Evolutionary conservation across 2,329 filamentous ascomycete genomes (phyloP).

Genomic region (Pseudocercospora fuligena): DNA sequence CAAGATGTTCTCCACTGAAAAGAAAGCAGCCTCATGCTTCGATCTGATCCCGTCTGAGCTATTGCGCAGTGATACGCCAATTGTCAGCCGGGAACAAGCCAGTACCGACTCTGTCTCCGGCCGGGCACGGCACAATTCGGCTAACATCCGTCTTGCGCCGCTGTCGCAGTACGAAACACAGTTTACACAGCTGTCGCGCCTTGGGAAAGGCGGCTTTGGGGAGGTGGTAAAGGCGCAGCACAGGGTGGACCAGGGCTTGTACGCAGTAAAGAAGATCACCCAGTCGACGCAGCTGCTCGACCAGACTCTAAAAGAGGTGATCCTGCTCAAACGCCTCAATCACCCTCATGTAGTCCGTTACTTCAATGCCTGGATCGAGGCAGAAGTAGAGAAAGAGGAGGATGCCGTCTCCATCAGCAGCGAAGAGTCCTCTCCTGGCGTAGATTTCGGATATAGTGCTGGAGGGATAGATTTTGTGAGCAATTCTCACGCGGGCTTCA

Average conservation of each 20-base stretch:
- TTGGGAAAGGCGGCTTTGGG: slow-evolving; percentile 94
- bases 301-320: slow-evolving; percentile 82
- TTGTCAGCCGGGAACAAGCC: slow-evolving; percentile 34
- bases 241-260: slow-evolving; percentile 89
- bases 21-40: slow-evolving; percentile 84
- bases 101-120: slow-evolving; percentile 33
- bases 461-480: slow-evolving; percentile 92
- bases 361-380: slow-evolving; percentile 93
- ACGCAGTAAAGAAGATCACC: slow-evolving; percentile 95
- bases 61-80: slow-evolving; percentile 55
- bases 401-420: slow-evolving; percentile 34
- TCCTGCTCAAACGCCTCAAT: slow-evolving; percentile 87
- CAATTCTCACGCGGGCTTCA: slow-evolving; percentile 76
- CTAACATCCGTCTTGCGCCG: slow-evolving; percentile 33
- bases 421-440: slow-evolving; percentile 25
- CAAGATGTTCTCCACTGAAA: slow-evolving; percentile 85
- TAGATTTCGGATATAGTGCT: slow-evolving; percentile 69
- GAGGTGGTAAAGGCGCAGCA: slow-evolving; percentile 95
- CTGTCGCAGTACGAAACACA: slow-evolving; percentile 83
- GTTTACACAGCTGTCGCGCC: slow-evolving; percentile 84
- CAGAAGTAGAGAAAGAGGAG: slow-evolving; percentile 49
- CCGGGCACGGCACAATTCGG: slow-evolving; percentile 41
- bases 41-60: slow-evolving; percentile 66
- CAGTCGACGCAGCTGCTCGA: slow-evolving; percentile 74
- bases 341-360: slow-evolving; percentile 89